Base-by-base conservation (phyloP, 768 basidiomycete genomes). In the Ramaria rubella region DNA sequence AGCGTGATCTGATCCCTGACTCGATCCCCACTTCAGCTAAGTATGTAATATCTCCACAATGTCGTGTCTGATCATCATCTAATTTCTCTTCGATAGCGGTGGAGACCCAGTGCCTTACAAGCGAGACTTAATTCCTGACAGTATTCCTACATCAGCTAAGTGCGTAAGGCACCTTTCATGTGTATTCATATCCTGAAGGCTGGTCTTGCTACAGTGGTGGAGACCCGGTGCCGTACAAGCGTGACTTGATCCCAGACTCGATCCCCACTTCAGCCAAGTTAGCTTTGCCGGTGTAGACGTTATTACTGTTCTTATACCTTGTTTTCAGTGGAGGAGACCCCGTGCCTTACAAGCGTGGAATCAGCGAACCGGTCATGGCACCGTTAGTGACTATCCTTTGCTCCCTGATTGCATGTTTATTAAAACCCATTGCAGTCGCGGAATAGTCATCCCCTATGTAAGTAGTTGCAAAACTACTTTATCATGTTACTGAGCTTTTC, bases 121-220 rank as follows among this genome's bases (percentile, higher is more conserved):
- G 29, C 53, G 53, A 9, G 53, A 43, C 27, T 3, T 44, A 2
- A 55, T 55, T 9, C 53, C 53, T 3, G 53, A 55, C 26, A 55
- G 11, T 30, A 23, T 26, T 9, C 19, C 38, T 2, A 55, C 53
- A 43, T 19, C 21, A 9, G 42, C 54, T 24, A 17, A 55, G 54
- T 53, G 40, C 24, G 54, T 38, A 19, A 2, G 11, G 9, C 9
- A 14, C 23, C 12, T 46, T 14, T 9, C 11, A 14, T 24, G 44
- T 46, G 34, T 38, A 31, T 53, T 52, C 15, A 26, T 52, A 2
- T 17, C 17, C 27, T 52, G 26, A 14, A 4, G 17, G 27, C 21
- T 23, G 5, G 17, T n/a, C 14, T 51, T n/a, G 2, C 27, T 36
- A 23, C 31, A 53, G 52, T 19, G 38, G 34, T 24, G 19, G 21